Evolutionary conservation across 257 asterid species (phyloP), one percentile per base, ranked within the genome.

Genomic region (Nicotiana undulata): DNA sequence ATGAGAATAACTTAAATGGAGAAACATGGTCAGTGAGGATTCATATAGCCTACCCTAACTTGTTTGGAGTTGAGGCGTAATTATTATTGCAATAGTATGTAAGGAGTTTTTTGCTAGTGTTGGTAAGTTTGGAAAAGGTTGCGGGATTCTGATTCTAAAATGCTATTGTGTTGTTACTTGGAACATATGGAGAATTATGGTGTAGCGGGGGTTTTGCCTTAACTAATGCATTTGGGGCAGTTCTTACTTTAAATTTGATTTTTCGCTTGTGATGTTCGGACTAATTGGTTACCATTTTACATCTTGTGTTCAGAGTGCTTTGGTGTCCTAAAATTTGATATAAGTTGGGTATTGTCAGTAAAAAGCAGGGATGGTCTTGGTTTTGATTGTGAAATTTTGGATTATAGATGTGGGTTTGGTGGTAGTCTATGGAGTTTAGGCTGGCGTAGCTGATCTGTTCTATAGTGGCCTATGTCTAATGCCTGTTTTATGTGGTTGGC

Each of bases 401-500:
- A 66, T 32, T 32, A 66, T 66, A 34, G 52, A 32, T 8, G 18
- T 66, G 52, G 16, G 16, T 66, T 66, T 32, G 75, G 22, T 32
- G 28, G 52, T 66, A 18, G 28, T 34, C 10, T 34, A 28, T 66
- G 53, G 75, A 66, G 75, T 17, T 66, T 34, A 11, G 75, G 9
- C 53, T 67, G 18, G 29, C 22, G 55, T 67, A n/a, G n/a, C 55
- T 67, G 55, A n/a, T 37, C 29, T 11, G 53, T 37, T 67, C 18
- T 67, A 37, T 67, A 46, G 76, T 67, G 55, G n/a, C 9, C 55
- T 37, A 67, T 67, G 55, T 67, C 76, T 34, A 34, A 67, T 37
- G 55, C 17, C 76, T n/a, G n/a, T 31, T 60, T 64, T 65, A 67
- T 37, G 76, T 67, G 76, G 76, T 10, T n/a, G 76, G 53, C 76